These are phyloP conservation scores for Gloeophyllum trabeum DNA, from an alignment of 768 basidiomycete species.

Conservation along the genomic window DNA sequence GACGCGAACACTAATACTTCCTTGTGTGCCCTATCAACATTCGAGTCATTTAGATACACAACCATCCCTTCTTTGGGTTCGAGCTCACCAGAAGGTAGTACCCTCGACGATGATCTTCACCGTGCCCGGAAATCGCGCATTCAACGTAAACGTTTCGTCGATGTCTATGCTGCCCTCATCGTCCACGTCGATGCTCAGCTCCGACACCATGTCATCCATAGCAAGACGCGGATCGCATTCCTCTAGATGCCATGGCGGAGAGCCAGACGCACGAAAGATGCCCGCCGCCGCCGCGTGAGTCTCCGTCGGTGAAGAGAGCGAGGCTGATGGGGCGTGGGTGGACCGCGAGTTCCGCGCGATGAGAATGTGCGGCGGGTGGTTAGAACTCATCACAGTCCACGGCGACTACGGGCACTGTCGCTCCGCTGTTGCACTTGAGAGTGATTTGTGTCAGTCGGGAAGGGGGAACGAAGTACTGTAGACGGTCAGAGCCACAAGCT, in stretches of 20 bases:
- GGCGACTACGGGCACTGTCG: too few relatives aligned
- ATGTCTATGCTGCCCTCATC: conserved; percentile 63
- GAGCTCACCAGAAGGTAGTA: conserved; percentile 79
- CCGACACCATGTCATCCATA: conserved; percentile 53
- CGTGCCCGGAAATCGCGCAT: conserved; percentile 63
- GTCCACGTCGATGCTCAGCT: conserved; percentile 54
- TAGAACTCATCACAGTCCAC: too few relatives aligned
- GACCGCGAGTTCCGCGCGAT: conserved; percentile 81
- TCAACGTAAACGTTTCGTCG: conserved; percentile 66
- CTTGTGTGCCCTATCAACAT: conserved; percentile 65
- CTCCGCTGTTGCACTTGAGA: too few relatives aligned
- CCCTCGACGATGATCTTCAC: conserved; percentile 87
- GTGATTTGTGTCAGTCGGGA: too few relatives aligned
- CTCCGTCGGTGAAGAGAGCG: conserved; percentile 77
- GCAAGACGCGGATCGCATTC: conserved; percentile 39
- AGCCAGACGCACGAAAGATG: conserved; percentile 72
- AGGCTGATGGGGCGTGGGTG: conserved; percentile 62
- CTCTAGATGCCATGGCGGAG: conserved; percentile 72
- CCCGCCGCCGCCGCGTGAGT: conserved; percentile 83
- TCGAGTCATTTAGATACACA: conserved; percentile 4
- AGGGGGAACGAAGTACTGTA: too few relatives aligned
- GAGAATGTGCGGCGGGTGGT: conserved; percentile 81
- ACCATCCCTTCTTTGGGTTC: conserved; percentile 3
- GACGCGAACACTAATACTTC: conserved; percentile 87
- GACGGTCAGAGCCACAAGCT: too few relatives aligned